Conservation (phyloP, 2,329 filamentous ascomycete species). For the Thelonectria discophora region DNA sequence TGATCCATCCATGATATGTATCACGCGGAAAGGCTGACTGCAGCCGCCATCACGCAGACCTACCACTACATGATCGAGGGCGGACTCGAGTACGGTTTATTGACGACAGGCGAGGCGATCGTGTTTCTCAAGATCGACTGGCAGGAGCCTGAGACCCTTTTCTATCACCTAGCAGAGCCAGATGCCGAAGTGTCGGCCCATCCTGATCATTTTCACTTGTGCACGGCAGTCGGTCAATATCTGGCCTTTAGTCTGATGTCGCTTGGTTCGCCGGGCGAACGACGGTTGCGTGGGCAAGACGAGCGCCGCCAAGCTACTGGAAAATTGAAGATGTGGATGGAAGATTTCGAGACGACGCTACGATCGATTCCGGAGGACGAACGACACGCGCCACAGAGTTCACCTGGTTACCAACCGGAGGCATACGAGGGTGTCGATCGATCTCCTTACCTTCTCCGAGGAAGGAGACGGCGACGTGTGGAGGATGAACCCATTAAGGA, state of each 20-base stretch:
- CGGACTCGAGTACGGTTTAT: slow-evolving; percentile 54
- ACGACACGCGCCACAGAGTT: not conserved
- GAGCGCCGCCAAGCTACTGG: slow-evolving; percentile 11
- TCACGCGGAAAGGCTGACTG: slow-evolving; percentile 48
- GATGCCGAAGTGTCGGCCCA: slow-evolving; percentile 3
- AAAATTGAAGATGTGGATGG: slow-evolving; percentile 5
- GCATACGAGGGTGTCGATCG: slow-evolving; percentile 25
- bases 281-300: slow-evolving; percentile 10
- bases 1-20: too few relatives aligned
- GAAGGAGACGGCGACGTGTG: slow-evolving; percentile 37
- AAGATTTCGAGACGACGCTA: slow-evolving; percentile 6
- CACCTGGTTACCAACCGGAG: not conserved
- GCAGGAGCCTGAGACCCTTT: slow-evolving; percentile 11
- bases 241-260: slow-evolving; percentile 22
- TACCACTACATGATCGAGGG: slow-evolving; percentile 60
- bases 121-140: slow-evolving; percentile 25
- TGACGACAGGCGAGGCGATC: slow-evolving; percentile 36
- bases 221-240: slow-evolving; percentile 15
- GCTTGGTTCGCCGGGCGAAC: slow-evolving; percentile 6
- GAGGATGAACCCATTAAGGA: not conserved
- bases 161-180: slow-evolving; percentile 19
- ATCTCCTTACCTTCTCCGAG: slow-evolving; percentile 35
- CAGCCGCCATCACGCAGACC: slow-evolving; percentile 56
- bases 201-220: slow-evolving; percentile 1
- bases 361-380: slow-evolving; percentile 7